These are phyloP conservation scores for Macrophomina phaseolina DNA, from an alignment of 2,329 filamentous ascomycete species.

Conservation along the genomic window DNA sequence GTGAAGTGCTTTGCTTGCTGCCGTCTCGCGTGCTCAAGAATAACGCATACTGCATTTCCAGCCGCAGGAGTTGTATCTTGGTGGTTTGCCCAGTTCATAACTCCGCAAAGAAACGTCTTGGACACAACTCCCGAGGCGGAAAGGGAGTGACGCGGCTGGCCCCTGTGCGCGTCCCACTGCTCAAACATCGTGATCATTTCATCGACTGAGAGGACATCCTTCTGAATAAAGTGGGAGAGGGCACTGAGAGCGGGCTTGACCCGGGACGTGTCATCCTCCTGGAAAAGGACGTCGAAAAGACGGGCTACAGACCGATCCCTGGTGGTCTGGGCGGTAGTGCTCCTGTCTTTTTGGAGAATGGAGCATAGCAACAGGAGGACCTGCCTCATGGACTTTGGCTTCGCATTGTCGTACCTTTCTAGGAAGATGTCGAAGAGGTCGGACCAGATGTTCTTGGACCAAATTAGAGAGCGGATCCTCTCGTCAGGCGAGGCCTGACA, in stretches of 20 bases:
- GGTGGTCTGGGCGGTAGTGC: background rate
- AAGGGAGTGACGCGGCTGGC: background rate
- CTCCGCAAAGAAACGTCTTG: constrained; percentile 30
- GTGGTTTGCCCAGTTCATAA: constrained; percentile 46
- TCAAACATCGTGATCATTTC: constrained; percentile 34
- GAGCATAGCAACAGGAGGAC: constrained; percentile 49
- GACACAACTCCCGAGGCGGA: background rate
- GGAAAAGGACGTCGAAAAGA: constrained; percentile 64
- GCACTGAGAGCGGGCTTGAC: constrained; percentile 74
- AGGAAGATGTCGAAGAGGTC: constrained; percentile 50
- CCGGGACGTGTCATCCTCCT: constrained; percentile 65
- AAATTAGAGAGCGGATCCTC: constrained; percentile 39
- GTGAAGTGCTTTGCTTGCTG: constrained; percentile 6
- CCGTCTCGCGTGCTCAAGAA: constrained; percentile 38
- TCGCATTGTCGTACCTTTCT: constrained; percentile 48
- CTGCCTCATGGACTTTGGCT: constrained; percentile 55
- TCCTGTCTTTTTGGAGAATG: constrained; percentile 41
- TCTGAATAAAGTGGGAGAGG: constrained; percentile 69
- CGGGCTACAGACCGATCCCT: constrained; percentile 39
- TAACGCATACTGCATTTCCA: constrained; percentile 45
- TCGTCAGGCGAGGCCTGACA: constrained; percentile 40
- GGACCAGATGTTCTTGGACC: constrained; percentile 46
- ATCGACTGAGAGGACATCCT: constrained; percentile 57
- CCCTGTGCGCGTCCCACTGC: constrained; percentile 5
- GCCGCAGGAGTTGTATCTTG: constrained; percentile 48